Evolutionary conservation across 208 protist genomes (phyloP), one percentile per base, ranked within the genome.

Genomic region (Kentomonas sorsogonicus): DNA sequence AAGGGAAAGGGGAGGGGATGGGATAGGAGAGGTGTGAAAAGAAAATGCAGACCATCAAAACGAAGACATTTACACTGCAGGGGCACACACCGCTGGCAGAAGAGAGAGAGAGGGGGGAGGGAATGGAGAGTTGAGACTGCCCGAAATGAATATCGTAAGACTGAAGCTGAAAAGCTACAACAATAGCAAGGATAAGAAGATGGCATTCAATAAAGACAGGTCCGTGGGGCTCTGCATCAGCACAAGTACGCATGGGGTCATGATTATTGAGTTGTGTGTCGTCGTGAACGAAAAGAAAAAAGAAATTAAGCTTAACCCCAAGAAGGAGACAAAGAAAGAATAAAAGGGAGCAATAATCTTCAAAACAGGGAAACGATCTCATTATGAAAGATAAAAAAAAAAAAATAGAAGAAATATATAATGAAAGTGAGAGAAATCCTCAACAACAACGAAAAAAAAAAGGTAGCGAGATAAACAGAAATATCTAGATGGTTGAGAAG

Each of bases 201-300:
- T n/a, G n/a, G n/a, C n/a, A n/a, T n/a, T n/a, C n/a, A n/a, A n/a
- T n/a, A n/a, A n/a, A n/a, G n/a, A n/a, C n/a, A n/a, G n/a, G n/a
- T n/a, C n/a, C n/a, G n/a, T n/a, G n/a, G n/a, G n/a, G n/a, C n/a
- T n/a, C n/a, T n/a, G n/a, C n/a, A n/a, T n/a, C n/a, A n/a, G n/a
- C n/a, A n/a, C n/a, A n/a, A n/a, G n/a, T n/a, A n/a, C n/a, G n/a
- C n/a, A n/a, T n/a, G n/a, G n/a, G n/a, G n/a, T n/a, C n/a, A n/a
- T n/a, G n/a, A n/a, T n/a, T n/a, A n/a, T n/a, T n/a, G n/a, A n/a
- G n/a, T n/a, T n/a, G n/a, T n/a, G n/a, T n/a, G n/a, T n/a, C n/a
- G n/a, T n/a, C n/a, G n/a, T n/a, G n/a, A n/a, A n/a, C n/a, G n/a
- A 1, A 30, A 45, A 47, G 34, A 54, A 27, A 45, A 15, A 44